Base-by-base conservation (phyloP, 768 basidiomycete species). In the Calocera cornea region DNA sequence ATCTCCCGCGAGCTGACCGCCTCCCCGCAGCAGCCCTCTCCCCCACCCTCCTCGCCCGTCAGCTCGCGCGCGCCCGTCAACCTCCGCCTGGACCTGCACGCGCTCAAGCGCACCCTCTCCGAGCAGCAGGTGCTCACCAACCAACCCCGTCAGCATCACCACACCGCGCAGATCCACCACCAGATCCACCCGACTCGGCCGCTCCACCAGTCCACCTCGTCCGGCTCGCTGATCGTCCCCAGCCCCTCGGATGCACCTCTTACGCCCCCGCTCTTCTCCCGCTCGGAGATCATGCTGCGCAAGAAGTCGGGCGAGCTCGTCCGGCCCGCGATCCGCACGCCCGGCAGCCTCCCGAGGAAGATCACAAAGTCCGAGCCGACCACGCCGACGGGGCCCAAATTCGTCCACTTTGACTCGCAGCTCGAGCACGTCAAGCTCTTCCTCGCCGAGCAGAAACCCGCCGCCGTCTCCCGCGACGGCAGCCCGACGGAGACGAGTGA, bases 281-380 rank as follows among this genome's bases (percentile, higher is more conserved):
- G 29, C 66, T 3, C 65, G 41, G 14, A 69, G 70, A 29, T 70
- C 71, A 36, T 89, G 65, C 79, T 92, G 36, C 86, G 93, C 69
- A 97, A 97, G 77, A 97, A 97, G 78, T 92, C 91, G 16, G 95
- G 95, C 40, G 90, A 97, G 77, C 86, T 90, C 2, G 85, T 98
- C 73, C 12, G 75, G 81, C 1, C 81, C 82, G 47, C 78, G 77
- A 71, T 82, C 84, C 65, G 75, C 79, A 47, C 78, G 77, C 72
- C 74, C 77, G 66, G 71, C 72, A 64, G 74, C 78, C 80, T 72
- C 74, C 80, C 73, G 11, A 69, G 65, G 72, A 34, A 79, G 77
- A 70, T 76, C 19, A 31, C 80, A 75, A 74, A 76, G 49, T 92
- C 89, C 75, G 89, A 86, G 67, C 95, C 95, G 0, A 81, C 78